Evolutionary conservation across 2,329 filamentous ascomycete genomes (phyloP), one percentile per base, ranked within the genome.

Genomic region (Tricladium varicosporioides): DNA sequence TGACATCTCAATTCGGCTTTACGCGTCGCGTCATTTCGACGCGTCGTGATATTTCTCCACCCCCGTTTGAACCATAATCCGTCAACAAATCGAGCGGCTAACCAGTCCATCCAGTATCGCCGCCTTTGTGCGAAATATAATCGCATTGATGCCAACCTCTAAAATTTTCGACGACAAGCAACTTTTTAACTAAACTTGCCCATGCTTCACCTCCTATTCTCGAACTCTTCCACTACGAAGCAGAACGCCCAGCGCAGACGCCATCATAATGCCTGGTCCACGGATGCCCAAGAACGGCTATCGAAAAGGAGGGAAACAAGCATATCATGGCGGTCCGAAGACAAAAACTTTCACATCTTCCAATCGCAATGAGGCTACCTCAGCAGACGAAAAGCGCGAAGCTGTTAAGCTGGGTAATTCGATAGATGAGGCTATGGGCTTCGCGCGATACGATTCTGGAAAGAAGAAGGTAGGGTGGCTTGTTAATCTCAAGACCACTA

Each of bases 381-480:
- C 92, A 7, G 86, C 91, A 67, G 91, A 96, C 79, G 94, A 99
- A 74, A 95, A 91, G 73, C 85, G 91, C 75, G 92, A 99, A 75
- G 87, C 91, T 40, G 88, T 86, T 48, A 85, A 86, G 55, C 83
- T 96, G 51, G 91, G 91, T 32, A 85, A 96, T 75, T 84, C 81
- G 68, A 97, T 99, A 71, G 95, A 99, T 76, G 94, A 97, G 76
- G 82, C 83, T 60, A 94, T 97, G 86, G 95, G 94, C 53, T 99
- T 99, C 72, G 81, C 87, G 33, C 88, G 93, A 51, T 97, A 92
- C 71, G 95, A 99, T 63, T 87, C 90, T 32, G 94, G 91, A 48
- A 91, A 88, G 75, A 80, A 78, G 65, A 89, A 86, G 70, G 83
- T 89, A 50, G 92, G 95, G 62, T 99, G 94, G 94, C 83, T 99